phyloP scores from a whole-genome alignment of 2,329 filamentous ascomycete species.

The Fusarium nematophilum region DNA sequence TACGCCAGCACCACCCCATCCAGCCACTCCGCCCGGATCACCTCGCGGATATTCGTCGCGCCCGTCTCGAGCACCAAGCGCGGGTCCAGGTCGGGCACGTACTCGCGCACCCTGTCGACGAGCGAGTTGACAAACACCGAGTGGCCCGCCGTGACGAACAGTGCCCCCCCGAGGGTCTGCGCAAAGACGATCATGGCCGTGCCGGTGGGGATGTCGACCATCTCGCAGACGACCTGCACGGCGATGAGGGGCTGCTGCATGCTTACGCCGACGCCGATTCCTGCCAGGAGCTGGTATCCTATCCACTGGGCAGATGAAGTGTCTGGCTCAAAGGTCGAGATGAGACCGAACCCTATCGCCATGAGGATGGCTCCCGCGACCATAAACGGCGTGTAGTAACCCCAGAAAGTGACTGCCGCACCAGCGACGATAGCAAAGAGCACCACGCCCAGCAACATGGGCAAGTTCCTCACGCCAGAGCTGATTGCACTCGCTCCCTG shows the following conservation, averaged over 20 bases:
- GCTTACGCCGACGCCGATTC: constrained; percentile 53
- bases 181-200: constrained; percentile 49
- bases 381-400: constrained; percentile 60
- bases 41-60: constrained; percentile 51
- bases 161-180: constrained; percentile 54
- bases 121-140: constrained; percentile 63
- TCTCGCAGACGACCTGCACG: constrained; percentile 51
- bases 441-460: constrained; percentile 53
- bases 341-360: constrained; percentile 54
- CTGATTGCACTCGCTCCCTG: constrained; percentile 52
- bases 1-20: constrained; percentile 54
- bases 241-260: constrained; percentile 60
- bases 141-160: constrained; percentile 62
- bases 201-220: constrained; percentile 48
- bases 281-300: constrained; percentile 54
- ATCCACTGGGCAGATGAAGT: constrained; percentile 55
- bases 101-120: constrained; percentile 49
- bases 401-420: constrained; percentile 50
- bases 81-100: constrained; percentile 51
- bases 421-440: constrained; percentile 50
- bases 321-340: constrained; percentile 53
- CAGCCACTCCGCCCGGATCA: constrained; percentile 45
- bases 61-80: constrained; percentile 48
- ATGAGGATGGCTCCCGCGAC: constrained; percentile 49
- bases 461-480: constrained; percentile 56